These are phyloP conservation scores for Emydomyces testavorans DNA, from an alignment of 2,329 filamentous ascomycete genomes.

Conservation along the genomic window DNA sequence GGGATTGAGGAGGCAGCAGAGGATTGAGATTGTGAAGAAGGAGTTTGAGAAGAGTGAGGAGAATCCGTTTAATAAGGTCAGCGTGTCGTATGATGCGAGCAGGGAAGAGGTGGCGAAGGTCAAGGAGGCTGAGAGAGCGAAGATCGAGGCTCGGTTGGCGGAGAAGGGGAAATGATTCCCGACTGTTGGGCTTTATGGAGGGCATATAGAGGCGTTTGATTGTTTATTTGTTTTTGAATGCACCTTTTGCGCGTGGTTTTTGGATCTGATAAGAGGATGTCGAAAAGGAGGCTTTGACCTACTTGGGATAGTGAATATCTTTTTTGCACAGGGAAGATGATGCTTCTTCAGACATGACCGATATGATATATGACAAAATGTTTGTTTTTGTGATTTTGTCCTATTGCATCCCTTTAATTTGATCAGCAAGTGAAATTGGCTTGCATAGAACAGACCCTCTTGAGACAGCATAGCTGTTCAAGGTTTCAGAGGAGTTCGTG, in stretches of 20 bases:
- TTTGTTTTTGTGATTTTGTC: not conserved
- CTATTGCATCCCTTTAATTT: not conserved
- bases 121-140: conserved; percentile 54
- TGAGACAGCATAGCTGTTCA: not conserved
- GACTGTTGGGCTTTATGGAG: conserved; percentile 25
- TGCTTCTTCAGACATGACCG: not conserved
- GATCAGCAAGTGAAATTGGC: not conserved
- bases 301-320: not conserved
- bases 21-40: conserved; percentile 70
- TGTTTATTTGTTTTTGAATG: conserved; percentile 14
- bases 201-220: not conserved
- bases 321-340: not conserved
- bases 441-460: not conserved
- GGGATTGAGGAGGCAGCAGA: conserved; percentile 70
- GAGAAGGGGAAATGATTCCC: not conserved
- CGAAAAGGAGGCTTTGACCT: no score
- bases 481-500: not conserved
- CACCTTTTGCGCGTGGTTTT: not conserved
- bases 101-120: conserved; percentile 63
- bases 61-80: conserved; percentile 87
- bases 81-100: conserved; percentile 61
- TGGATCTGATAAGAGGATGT: not conserved
- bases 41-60: conserved; percentile 93
- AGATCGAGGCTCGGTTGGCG: conserved; percentile 59
- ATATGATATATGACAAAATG: conserved; percentile 1